phyloP scores from a whole-genome alignment of 768 basidiomycete species.

The Baorangia bicolor region DNA sequence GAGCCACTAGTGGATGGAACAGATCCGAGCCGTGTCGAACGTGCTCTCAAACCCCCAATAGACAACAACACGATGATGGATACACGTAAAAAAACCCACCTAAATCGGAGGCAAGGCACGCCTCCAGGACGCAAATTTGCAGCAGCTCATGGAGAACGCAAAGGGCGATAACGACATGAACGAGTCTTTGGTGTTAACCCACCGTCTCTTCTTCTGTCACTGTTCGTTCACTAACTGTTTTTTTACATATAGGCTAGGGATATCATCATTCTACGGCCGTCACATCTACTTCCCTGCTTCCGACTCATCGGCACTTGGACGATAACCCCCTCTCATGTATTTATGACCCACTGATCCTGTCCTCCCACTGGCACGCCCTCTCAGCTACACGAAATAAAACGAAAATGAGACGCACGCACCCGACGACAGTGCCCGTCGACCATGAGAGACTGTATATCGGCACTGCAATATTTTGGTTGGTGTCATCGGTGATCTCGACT shows the following conservation, averaged over 20 bases:
- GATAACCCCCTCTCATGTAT: too few species aligned
- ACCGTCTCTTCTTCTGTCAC: too few species aligned
- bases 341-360: too few species aligned
- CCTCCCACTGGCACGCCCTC: too few species aligned
- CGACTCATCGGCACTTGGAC: too few species aligned
- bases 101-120: neutral
- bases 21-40: slow-evolving; percentile 2
- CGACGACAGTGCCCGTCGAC: slow-evolving; percentile 1
- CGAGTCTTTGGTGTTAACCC: too few species aligned
- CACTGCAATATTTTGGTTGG: slow-evolving; percentile 11
- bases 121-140: neutral
- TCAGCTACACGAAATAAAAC: neutral
- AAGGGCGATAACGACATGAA: too few species aligned
- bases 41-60: neutral
- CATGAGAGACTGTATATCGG: slow-evolving; percentile 12
- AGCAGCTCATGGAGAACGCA: too few species aligned
- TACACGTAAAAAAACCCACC: slow-evolving; percentile 1
- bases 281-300: too few species aligned
- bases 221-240: too few species aligned
- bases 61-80: neutral
- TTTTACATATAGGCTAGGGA: too few species aligned
- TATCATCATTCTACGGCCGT: too few species aligned
- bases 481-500: slow-evolving; percentile 14
- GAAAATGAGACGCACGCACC: neutral
- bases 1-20: neutral